phyloP scores from a whole-genome alignment of 2,329 filamentous ascomycete genomes.

The Juglanconis oblonga region DNA sequence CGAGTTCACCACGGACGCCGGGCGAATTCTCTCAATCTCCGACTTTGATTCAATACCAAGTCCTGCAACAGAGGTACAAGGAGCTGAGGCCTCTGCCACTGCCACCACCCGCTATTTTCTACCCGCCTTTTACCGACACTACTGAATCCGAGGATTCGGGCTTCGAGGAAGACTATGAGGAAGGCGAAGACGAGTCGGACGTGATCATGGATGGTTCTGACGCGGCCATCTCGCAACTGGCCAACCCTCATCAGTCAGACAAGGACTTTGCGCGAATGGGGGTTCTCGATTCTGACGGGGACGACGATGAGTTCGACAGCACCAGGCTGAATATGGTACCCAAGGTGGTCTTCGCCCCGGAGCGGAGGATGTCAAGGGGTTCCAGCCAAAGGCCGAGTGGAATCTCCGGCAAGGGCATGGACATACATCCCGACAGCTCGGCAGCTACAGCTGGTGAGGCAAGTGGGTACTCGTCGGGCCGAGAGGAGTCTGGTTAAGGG shows the following conservation, averaged over 20 bases:
- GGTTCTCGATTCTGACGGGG: slow-evolving; percentile 39
- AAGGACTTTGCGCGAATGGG: slow-evolving; percentile 37
- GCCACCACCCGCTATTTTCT: slow-evolving; percentile 52
- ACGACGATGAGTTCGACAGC: slow-evolving; percentile 24
- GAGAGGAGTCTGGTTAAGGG: slow-evolving; percentile 24
- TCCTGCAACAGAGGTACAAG: slow-evolving; percentile 40
- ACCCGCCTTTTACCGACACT: slow-evolving; percentile 44
- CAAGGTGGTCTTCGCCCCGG: background rate
- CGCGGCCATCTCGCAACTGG: slow-evolving; percentile 31
- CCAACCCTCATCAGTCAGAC: slow-evolving; percentile 37
- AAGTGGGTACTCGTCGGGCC: slow-evolving; percentile 37
- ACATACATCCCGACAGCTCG: slow-evolving; percentile 32
- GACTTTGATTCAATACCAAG: slow-evolving; percentile 40
- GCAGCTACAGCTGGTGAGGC: slow-evolving; percentile 37
- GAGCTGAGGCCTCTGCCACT: slow-evolving; percentile 45
- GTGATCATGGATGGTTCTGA: slow-evolving; percentile 26
- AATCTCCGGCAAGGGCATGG: background rate
- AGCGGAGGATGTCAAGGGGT: background rate
- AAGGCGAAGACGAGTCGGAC: slow-evolving; percentile 31
- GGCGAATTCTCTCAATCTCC: background rate
- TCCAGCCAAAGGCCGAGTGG: background rate
- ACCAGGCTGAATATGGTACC: background rate
- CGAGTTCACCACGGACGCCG: slow-evolving; percentile 31
- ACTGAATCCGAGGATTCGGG: slow-evolving; percentile 24
- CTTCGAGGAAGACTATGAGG: slow-evolving; percentile 27